Evolutionary conservation across 306 rosid genomes (phyloP), one percentile per base, ranked within the genome.

Genomic region (Abrus pulchellus): DNA sequence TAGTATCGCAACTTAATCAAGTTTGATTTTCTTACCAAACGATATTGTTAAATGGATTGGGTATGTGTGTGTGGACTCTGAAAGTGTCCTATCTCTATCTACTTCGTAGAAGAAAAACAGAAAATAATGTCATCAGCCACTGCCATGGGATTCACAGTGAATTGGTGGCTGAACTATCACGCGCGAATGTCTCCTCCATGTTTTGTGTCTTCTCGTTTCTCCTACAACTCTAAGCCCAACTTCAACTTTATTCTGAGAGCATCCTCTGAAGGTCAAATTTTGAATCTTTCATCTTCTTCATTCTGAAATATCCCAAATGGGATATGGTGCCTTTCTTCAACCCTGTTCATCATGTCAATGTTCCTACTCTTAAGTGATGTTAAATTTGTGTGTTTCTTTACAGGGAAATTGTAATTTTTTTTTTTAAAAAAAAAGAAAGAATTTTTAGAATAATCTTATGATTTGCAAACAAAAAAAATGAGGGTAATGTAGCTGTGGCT

Each of bases 231-330:
- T 8, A 91, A 91, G 78, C 86, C 83, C 86, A 83, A 83, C 4
- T 76, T 9, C 86, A 83, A 83, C 4, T 76, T 9, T 76, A 45
- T 61, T 33, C 80, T 0, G 0, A 85, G 76, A 88, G 89, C 89
- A 5, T 87, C 95, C 57, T 80, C 94, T 67, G 86, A 91, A 90
- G 95, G 99, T 90, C 6, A 20, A 60, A 56, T 74, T 84, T 41
- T 75, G 1, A 55, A 28, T 64, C 67, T 57, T 6, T 71, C 84
- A 29, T 68, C 3, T 20, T 36, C 45, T 49, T 50, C 83, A 57
- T 48, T 69, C 56, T 55, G 0, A 68, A 45, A 45, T n/a, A 1
- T 20, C 79, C 56, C 28, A 76, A 44, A 71, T 52, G 47, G 5
- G 14, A 40, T 28, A 34, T 62, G 1, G 10, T 62, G 45, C 45